Evolutionary conservation across 345 rosid species (phyloP).

Genomic region (Salix arbutifolia): DNA sequence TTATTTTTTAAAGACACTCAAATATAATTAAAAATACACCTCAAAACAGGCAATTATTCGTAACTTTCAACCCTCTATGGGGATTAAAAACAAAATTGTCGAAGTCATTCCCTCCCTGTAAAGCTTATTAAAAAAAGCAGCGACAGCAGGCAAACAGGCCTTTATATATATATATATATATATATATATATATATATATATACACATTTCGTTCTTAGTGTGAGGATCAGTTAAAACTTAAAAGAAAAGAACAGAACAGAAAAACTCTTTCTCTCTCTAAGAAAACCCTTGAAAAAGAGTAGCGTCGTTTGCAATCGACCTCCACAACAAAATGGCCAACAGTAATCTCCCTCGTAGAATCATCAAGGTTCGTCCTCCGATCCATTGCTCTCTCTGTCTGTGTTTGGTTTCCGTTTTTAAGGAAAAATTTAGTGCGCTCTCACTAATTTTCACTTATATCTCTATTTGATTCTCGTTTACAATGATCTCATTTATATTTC

Average conservation of each 20-base stretch:
- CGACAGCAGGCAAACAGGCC: background rate
- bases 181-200: too few species aligned
- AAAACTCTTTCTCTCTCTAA: background rate
- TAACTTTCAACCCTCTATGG: too few species aligned
- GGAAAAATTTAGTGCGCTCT: background rate
- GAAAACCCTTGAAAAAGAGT: slow-evolving; percentile 7
- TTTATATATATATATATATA: too few species aligned
- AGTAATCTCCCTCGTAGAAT: slow-evolving; percentile 93
- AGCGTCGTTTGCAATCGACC: slow-evolving; percentile 17
- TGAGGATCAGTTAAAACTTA: background rate
- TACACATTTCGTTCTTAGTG: background rate
- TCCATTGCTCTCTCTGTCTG: background rate
- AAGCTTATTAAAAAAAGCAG: background rate
- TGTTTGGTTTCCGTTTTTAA: background rate
- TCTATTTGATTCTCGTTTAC: background rate
- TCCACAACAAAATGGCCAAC: slow-evolving; percentile 55
- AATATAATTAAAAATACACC: too few species aligned
- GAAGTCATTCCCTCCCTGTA: too few species aligned
- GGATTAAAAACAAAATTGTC: too few species aligned
- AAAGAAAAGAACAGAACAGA: background rate
- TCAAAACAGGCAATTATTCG: too few species aligned
- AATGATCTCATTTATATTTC: background rate
- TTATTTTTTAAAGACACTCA: too few species aligned
- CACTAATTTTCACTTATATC: background rate
- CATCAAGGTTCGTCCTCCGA: slow-evolving; percentile 61